These are phyloP conservation scores for Neurospora hispaniola DNA, from an alignment of 495 filamentous ascomycete genomes.

Conservation along the genomic window DNA sequence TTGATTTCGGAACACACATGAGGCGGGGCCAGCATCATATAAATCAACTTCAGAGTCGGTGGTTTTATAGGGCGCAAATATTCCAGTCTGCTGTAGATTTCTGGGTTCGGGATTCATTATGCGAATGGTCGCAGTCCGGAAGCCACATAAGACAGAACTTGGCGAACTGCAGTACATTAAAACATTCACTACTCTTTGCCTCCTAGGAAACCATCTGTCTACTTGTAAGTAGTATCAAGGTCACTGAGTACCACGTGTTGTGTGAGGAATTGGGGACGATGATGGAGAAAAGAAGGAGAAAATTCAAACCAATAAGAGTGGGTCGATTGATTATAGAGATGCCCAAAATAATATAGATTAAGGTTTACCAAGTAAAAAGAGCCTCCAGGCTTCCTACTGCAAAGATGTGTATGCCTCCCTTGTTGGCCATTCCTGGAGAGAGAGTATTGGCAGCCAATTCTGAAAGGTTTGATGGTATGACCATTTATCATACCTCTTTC, in stretches of 20 bases:
- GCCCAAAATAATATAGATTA: not conserved
- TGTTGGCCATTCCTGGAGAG: not conserved
- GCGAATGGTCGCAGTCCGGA: no score
- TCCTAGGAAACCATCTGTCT: no score
- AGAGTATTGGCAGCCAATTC: not conserved
- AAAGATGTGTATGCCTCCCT: not conserved
- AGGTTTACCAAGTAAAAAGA: not conserved
- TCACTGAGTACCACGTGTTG: no score
- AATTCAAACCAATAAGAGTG: not conserved
- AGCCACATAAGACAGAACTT: no score
- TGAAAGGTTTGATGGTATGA: not conserved
- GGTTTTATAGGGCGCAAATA: not conserved
- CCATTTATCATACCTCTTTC: not conserved
- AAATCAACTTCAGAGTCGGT: not conserved
- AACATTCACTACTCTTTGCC: no score
- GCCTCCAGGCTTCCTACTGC: not conserved
- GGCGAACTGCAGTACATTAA: no score
- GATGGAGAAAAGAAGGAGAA: not conserved
- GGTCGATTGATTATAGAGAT: not conserved
- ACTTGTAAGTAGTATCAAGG: no score
- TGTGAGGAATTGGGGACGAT: not conserved
- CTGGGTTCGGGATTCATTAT: no score
- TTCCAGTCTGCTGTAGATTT: no score
- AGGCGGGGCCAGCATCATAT: not conserved
- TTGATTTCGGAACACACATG: not conserved